Evolutionary conservation across 805 yeast species (phyloP), one percentile per base, ranked within the genome.

Genomic region (Torulaspora quercuum): DNA sequence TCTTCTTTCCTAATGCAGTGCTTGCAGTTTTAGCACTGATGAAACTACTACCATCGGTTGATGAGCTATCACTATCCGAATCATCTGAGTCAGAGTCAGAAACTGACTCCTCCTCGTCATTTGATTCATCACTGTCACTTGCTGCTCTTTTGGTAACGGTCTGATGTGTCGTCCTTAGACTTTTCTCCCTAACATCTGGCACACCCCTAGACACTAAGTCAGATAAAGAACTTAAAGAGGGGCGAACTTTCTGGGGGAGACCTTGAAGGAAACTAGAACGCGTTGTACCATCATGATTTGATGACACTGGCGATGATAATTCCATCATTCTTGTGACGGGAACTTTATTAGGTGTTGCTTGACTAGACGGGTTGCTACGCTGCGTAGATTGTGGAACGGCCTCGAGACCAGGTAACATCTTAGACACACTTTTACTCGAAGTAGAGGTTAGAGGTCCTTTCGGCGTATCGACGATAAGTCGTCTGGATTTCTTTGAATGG

Each of bases 181-280:
- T 42, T 13, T 65, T 64, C 29, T 78, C 84, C 37, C 68, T 71
- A 0, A 80, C 85, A 13, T 75, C 83, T 2, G 88, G 88, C 8
- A 80, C 70, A 3, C 85, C 87, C 35, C 80, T 66, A n/a, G 71
- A 67, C 4, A 72, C 78, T 41, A 81, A 61, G 42, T 80, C 82
- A 3, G 76, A 71, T 20, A 81, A 58, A 1, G 83, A 73, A 34
- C 66, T 64, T 36, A 76, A 66, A 0, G 80, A 72, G 7, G 61
- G 54, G 21, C 67, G 61, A 10, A 58, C 46, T 28, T 53, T 60
- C 18, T 55, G 55, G 6, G 59, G 55, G 13, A 53, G 41, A 11
- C 47, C 47, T 10, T 46, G 39, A 15, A 45, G 24, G 25, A 50
- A 41, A 22, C 39, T 44, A n/a, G 34, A 29, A 23, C 30, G 21